Evolutionary conservation across 176 grass and related monocot species (phyloP).

Genomic region (Phragmites australis): DNA sequence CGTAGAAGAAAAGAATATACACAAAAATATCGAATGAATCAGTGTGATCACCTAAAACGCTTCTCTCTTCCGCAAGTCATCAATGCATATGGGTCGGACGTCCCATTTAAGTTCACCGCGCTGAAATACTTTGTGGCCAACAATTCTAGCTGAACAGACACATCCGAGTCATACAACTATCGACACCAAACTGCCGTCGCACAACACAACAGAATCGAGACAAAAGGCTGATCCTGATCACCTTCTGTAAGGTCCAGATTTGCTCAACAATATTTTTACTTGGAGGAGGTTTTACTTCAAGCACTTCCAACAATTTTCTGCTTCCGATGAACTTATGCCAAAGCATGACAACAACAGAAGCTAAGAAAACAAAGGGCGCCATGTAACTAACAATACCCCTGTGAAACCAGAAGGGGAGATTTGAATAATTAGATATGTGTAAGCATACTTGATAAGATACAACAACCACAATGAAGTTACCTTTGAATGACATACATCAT

Average conservation of each 20-base stretch:
- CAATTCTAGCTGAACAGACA: constrained; percentile 67
- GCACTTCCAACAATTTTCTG: constrained; percentile 50
- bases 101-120: constrained; percentile 92
- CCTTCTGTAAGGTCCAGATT: constrained; percentile 66
- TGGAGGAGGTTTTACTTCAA: constrained; percentile 67
- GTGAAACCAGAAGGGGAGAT: constrained; percentile 30
- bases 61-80: constrained; percentile 92
- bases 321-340: constrained; percentile 62
- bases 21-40: neutral
- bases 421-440: neutral
- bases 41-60: constrained; percentile 75
- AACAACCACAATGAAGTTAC: constrained; percentile 46
- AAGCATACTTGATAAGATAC: constrained; percentile 30
- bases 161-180: constrained; percentile 23
- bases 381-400: constrained; percentile 61
- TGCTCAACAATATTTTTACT: constrained; percentile 79
- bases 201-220: constrained; percentile 64
- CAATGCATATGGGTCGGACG: constrained; percentile 91
- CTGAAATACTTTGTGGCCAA: constrained; percentile 87
- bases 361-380: constrained; percentile 42
- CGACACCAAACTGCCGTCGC: neutral
- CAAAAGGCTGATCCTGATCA: constrained; percentile 32
- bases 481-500: constrained; percentile 64
- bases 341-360: constrained; percentile 54
- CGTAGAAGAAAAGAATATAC: neutral